Percentiles rank a stretch among this genome's conserved stretches.
Conservation (phyloP, 108 stramenopile species). For the Poteriospumella lacustris region DNA sequence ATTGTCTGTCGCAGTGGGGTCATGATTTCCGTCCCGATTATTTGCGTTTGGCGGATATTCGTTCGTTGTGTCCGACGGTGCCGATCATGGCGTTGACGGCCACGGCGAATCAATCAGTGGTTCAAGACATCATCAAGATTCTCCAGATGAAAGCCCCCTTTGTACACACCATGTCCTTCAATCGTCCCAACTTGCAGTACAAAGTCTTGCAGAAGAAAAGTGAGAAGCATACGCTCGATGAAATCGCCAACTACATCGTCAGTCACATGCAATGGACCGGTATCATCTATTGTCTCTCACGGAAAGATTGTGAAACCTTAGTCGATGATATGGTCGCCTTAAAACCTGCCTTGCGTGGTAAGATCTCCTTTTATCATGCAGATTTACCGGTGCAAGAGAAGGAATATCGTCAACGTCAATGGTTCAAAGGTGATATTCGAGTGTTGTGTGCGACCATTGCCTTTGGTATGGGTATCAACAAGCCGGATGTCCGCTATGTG, state of each 20-base stretch:
- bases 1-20: constrained; percentile 23
- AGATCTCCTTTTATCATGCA: constrained; percentile 89
- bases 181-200: constrained; percentile 2
- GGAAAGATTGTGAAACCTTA: background rate
- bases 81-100: constrained; percentile 24
- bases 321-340: background rate
- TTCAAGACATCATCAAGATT: background rate
- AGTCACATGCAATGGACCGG: constrained; percentile 71
- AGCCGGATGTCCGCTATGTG: constrained; percentile 79
- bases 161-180: background rate
- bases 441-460: constrained; percentile 47
- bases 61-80: background rate
- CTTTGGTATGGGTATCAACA: constrained; percentile 55
- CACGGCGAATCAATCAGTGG: constrained; percentile 18
- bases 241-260: constrained; percentile 2
- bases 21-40: constrained; percentile 33
- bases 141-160: constrained; percentile 11
- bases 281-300: constrained; percentile 77
- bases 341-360: constrained; percentile 55
- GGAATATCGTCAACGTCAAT: constrained; percentile 45
- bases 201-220: background rate
- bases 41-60: background rate
- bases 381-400: constrained; percentile 63
- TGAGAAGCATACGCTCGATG: background rate
- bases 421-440: constrained; percentile 44